Conservation (phyloP, 176 grass and related monocot genomes). For the Pontederia paniculata region DNA sequence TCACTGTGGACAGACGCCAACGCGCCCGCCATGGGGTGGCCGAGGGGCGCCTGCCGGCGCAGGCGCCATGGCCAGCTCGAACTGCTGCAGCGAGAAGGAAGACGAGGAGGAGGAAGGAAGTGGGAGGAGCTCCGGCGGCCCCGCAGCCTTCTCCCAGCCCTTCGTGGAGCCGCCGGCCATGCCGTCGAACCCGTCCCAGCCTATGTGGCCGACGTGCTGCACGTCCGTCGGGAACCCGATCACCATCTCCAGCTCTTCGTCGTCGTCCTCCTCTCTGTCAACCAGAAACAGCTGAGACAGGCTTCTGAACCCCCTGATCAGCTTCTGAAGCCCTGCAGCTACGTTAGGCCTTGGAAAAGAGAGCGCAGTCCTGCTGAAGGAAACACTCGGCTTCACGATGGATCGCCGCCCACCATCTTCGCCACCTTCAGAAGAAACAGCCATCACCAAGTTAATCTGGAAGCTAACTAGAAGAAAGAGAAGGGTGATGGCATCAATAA, state of each 20-base stretch:
- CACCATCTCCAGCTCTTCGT: conserved; percentile 65
- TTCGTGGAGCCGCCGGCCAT: background rate
- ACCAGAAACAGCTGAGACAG: conserved; percentile 60
- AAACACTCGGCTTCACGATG: background rate
- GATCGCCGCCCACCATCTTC: background rate
- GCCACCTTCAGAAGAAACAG: background rate
- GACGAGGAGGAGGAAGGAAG: background rate
- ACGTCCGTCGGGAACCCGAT: conserved; percentile 79
- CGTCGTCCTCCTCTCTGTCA: conserved; percentile 37
- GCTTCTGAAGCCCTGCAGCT: conserved; percentile 23
- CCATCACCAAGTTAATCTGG: background rate
- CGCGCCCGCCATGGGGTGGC: background rate
- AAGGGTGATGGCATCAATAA: background rate
- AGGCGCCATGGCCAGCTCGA: background rate
- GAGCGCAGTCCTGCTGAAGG: background rate
- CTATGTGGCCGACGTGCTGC: conserved; percentile 80
- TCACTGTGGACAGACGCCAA: background rate
- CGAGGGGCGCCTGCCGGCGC: background rate
- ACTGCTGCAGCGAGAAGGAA: background rate
- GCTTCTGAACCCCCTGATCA: conserved; percentile 63
- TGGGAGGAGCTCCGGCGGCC: background rate
- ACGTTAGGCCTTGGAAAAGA: conserved; percentile 9
- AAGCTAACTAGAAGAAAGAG: background rate
- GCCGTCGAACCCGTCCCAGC: conserved; percentile 41
- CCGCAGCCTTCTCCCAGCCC: background rate